These are phyloP conservation scores for Casuarina cunninghamiana DNA, from an alignment of 306 rosid species.

Conservation along the genomic window DNA sequence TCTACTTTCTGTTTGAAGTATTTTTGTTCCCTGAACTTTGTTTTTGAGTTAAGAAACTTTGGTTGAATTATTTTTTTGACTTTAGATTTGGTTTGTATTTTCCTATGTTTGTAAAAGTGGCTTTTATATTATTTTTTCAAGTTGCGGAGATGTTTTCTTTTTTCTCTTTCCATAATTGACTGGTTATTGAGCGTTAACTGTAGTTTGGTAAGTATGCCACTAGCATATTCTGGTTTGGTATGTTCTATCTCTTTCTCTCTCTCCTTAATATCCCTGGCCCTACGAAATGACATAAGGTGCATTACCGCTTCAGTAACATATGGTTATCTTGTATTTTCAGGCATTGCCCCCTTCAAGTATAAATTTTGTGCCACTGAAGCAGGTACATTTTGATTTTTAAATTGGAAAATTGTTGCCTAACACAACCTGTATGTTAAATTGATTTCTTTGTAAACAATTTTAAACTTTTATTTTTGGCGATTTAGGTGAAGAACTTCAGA, in stretches of 20 bases:
- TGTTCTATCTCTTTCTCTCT: slow-evolving; percentile 2
- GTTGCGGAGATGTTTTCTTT: neutral
- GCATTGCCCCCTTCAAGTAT: slow-evolving; percentile 81
- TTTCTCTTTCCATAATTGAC: neutral
- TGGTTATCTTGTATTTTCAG: slow-evolving; percentile 46
- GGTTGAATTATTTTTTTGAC: neutral
- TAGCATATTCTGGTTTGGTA: neutral
- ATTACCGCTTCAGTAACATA: slow-evolving; percentile 16
- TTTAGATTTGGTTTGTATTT: neutral
- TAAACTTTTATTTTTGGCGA: neutral
- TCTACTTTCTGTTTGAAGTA: neutral
- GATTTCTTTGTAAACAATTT: neutral
- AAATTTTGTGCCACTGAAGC: slow-evolving; percentile 79
- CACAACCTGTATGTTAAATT: neutral
- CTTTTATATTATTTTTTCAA: neutral
- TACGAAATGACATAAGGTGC: neutral
- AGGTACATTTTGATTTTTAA: slow-evolving; percentile 48
- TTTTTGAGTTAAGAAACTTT: neutral
- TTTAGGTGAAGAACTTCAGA: slow-evolving; percentile 70
- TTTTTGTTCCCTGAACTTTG: neutral
- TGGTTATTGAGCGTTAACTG: no score
- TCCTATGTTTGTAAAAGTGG: slow-evolving; percentile 1
- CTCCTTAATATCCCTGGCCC: neutral
- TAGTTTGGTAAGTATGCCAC: slow-evolving; percentile 5
- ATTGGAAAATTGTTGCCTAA: neutral